Evolutionary conservation across 2,329 filamentous ascomycete genomes (phyloP).

Genomic region (Ceratocystiopsis sp.): DNA sequence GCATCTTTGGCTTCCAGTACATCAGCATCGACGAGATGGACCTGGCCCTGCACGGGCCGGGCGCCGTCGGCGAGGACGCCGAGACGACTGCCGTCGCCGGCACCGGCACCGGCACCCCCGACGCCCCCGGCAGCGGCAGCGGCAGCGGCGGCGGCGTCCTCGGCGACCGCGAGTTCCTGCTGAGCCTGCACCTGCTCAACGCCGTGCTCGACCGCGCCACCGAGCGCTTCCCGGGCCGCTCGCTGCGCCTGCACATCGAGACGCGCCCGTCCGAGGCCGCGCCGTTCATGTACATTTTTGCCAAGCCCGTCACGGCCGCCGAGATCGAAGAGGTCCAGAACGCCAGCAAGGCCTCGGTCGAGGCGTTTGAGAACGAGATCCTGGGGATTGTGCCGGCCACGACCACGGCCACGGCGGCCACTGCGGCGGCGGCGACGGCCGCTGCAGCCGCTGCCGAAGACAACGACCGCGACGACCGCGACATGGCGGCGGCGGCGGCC

Average conservation of each 20-base stretch:
- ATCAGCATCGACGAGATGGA: constrained; percentile 80
- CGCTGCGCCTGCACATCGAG: constrained; percentile 69
- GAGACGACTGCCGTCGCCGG: no score
- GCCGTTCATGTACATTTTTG: constrained; percentile 77
- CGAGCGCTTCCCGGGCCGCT: constrained; percentile 54
- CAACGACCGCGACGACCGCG: constrained; percentile 8
- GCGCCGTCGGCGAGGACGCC: no score
- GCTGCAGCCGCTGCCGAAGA: constrained; percentile 8
- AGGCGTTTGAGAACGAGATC: constrained; percentile 49
- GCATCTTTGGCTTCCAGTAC: constrained; percentile 97
- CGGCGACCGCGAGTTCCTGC: constrained; percentile 72
- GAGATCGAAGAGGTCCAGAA: constrained; percentile 61
- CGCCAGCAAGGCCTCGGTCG: constrained; percentile 44
- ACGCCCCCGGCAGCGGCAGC: no score
- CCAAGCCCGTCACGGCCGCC: constrained; percentile 60
- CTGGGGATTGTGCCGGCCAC: constrained; percentile 27
- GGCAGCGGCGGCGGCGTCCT: no score
- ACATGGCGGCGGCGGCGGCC: no score
- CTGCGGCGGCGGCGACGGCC: neutral
- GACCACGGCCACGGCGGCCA: constrained; percentile 6
- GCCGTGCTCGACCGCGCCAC: constrained; percentile 62
- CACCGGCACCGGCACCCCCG: constrained; percentile 36
- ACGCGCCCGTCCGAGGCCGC: constrained; percentile 37
- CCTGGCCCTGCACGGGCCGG: constrained; percentile 67
- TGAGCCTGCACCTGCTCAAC: constrained; percentile 66